These are phyloP conservation scores for Lolium multiflorum DNA, from an alignment of 176 grass and related monocot genomes.

Conservation along the genomic window DNA sequence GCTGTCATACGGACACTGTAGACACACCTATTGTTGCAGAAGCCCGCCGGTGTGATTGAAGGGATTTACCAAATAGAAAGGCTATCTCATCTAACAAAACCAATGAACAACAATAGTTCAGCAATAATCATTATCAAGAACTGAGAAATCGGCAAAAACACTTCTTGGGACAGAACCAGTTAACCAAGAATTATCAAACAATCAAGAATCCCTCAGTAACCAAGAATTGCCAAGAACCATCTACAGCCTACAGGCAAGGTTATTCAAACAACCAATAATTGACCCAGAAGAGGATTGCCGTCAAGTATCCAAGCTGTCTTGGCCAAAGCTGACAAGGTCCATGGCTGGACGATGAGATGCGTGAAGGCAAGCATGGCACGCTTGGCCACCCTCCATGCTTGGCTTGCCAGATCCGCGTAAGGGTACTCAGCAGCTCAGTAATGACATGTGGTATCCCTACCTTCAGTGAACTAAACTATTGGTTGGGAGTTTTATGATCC, in stretches of 20 bases:
- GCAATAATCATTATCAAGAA: background rate
- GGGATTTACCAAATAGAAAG: background rate
- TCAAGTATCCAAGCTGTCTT: slow-evolving; percentile 6
- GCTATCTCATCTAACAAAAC: background rate
- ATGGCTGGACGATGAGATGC: background rate
- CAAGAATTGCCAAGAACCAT: background rate
- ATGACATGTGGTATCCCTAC: background rate
- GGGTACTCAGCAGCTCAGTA: background rate
- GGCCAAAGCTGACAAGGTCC: background rate
- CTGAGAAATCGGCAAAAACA: background rate
- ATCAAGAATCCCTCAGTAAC: background rate
- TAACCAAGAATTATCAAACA: background rate
- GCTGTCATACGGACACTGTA: too few species aligned
- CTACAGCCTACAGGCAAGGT: background rate
- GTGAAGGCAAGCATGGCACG: background rate
- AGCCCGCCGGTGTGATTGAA: background rate
- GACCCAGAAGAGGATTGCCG: background rate
- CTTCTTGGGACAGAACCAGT: background rate
- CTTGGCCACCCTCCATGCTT: background rate
- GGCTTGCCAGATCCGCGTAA: background rate
- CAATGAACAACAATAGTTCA: background rate
- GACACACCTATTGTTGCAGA: too few species aligned
- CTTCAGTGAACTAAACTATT: background rate
- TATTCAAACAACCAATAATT: background rate
- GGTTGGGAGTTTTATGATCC: background rate